These are phyloP conservation scores for Pseudocercospora ulei DNA, from an alignment of 2,329 filamentous ascomycete genomes.

Conservation along the genomic window DNA sequence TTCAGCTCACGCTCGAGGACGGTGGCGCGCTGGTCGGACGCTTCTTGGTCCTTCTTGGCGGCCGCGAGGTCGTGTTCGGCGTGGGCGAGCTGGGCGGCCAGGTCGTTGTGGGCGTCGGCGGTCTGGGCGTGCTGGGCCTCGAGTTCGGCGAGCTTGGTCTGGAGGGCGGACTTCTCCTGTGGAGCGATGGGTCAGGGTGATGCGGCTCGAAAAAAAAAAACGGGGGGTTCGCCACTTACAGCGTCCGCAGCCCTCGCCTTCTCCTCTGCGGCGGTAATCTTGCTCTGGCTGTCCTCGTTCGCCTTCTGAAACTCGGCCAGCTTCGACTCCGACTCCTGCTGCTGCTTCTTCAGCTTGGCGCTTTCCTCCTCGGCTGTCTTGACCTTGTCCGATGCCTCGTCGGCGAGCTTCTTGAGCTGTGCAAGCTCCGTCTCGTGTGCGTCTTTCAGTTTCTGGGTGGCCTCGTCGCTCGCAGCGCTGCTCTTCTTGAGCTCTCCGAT, in stretches of 20 bases:
- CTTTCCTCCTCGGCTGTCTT: conserved; percentile 18
- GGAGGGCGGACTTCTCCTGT: conserved; percentile 16
- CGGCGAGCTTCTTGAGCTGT: conserved; percentile 17
- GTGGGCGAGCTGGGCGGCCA: conserved; percentile 12
- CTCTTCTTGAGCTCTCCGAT: conserved; percentile 19
- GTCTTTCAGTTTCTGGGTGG: conserved; percentile 19
- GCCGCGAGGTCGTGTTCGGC: conserved; percentile 13
- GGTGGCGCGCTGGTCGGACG: conserved; percentile 7
- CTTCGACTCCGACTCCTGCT: conserved; percentile 16
- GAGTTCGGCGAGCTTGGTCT: conserved; percentile 15
- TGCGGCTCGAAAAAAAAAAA: no score
- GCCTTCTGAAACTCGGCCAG: conserved; percentile 18
- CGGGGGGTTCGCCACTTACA: no score
- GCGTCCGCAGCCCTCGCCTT: conserved; percentile 17
- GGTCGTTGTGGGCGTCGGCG: conserved; percentile 8
- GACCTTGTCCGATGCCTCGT: conserved; percentile 18
- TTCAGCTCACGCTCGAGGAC: conserved; percentile 3
- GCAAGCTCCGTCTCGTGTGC: conserved; percentile 18
- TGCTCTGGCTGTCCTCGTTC: conserved; percentile 14
- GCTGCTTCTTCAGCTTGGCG: conserved; percentile 17
- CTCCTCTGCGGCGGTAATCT: conserved; percentile 15
- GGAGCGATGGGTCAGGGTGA: no score
- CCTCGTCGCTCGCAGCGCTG: conserved; percentile 13
- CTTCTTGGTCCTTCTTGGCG: conserved; percentile 11
- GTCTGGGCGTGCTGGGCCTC: conserved; percentile 11